Conservation (phyloP, 208 protist species). For the Trypanosoma brucei region DNA sequence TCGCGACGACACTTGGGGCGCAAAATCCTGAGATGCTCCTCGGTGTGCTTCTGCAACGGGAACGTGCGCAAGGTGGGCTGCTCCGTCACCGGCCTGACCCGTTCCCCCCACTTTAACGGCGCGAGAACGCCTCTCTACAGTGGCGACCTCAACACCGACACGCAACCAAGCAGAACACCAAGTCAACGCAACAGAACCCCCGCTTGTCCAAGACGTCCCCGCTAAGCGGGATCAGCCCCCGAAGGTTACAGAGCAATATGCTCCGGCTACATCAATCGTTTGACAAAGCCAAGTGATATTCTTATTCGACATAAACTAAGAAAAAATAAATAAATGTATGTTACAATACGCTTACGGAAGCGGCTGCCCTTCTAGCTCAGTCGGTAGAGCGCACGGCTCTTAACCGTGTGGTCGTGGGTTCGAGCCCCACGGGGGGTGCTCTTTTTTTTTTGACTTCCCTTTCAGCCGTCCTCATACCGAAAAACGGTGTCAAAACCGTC, state of each 20-base stretch:
- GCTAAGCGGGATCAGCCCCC: constrained; percentile 39
- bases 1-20: constrained; percentile 56
- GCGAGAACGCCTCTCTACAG: constrained; percentile 48
- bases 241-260: constrained; percentile 70
- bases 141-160: constrained; percentile 42
- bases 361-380: constrained; percentile 90
- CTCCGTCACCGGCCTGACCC: constrained; percentile 87
- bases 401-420: constrained; percentile 97
- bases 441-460: constrained; percentile 2
- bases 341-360: background rate
- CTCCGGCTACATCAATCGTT: constrained; percentile 39
- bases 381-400: constrained; percentile 96
- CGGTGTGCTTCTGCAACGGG: constrained; percentile 85
- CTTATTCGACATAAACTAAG: too few species aligned
- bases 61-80: constrained; percentile 80
- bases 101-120: constrained; percentile 68
- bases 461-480: background rate
- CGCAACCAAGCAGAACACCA: constrained; percentile 86
- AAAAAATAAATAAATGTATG: too few species aligned
- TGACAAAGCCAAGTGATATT: too few species aligned
- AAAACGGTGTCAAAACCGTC: too few species aligned
- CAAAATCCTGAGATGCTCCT: constrained; percentile 65
- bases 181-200: constrained; percentile 80
- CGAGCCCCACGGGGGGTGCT: constrained; percentile 84
- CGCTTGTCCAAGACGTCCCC: constrained; percentile 57